Conservation (phyloP, 495 filamentous ascomycete species). For the Penicillium coffeae region DNA sequence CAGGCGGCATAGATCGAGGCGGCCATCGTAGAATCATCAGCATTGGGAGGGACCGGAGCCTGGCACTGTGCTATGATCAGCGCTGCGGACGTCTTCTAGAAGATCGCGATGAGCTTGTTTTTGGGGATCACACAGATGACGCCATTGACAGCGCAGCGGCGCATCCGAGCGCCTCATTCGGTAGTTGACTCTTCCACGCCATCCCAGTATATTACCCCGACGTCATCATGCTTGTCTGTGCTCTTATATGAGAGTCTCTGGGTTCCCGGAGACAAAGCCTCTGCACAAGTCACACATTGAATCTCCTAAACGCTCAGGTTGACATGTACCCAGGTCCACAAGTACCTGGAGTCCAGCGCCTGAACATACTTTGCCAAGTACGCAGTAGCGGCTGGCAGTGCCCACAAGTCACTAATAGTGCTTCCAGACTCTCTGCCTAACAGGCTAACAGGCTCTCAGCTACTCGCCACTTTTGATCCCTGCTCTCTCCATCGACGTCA, state of each 20-base stretch:
- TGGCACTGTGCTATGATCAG: too few species aligned
- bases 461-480: background rate
- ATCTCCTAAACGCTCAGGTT: too few species aligned
- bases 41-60: too few species aligned
- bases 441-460: too few species aligned
- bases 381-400: too few species aligned
- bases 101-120: background rate
- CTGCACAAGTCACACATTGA: too few species aligned
- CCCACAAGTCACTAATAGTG: too few species aligned
- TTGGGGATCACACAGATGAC: background rate
- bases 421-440: background rate
- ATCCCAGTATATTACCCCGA: background rate
- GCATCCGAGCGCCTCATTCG: background rate
- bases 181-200: too few species aligned
- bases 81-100: background rate
- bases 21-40: too few species aligned
- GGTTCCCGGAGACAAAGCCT: background rate
- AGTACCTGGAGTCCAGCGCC: too few species aligned
- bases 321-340: constrained; percentile 11
- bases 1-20: background rate
- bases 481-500: constrained; percentile 9
- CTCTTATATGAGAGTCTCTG: background rate
- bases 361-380: constrained; percentile 9
- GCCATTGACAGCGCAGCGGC: background rate
- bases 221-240: background rate